Base-by-base conservation (phyloP, 1,284 basidiomycete species). In the Naganishia albida region DNA sequence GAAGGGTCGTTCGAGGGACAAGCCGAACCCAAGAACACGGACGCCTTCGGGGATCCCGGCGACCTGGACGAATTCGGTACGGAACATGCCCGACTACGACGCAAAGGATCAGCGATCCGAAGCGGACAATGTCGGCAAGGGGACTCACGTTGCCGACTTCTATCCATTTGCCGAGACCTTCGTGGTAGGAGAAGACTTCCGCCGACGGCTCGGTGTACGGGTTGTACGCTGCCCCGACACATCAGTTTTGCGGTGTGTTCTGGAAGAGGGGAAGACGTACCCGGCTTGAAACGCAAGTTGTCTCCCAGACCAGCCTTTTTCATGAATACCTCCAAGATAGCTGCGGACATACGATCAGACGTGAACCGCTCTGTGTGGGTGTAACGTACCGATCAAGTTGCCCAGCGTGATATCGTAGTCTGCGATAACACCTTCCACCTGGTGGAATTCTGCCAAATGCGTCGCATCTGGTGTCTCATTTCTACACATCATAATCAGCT, bases 381-480 rank as follows among this genome's bases (percentile, higher is more conserved):
- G 10, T 0, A 1, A 71, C 82, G 56, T 69, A 91, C 93, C 94
- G 71, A 99, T 97, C 67, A 99, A 82, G 78, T 99, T 93, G 18
- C 93, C 96, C n/a, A 99, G 82, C 1, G 95, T 99, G 68, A 99
- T 83, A 68, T 88, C 87, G 72, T 88, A 87, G 80, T 99, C 96
- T 16, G 96, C 96, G 16, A 99, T 93, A 52, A 99, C 95, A 66
- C 96, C 96, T 80, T 99, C 96, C 15, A 99, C 96, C 80, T 99
- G 96, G 78, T 99, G 95, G 84, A 99, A 99, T 81, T 99, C 96
- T 20, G 96, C 96, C 68, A 99, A 77, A 82, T 99, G 96, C n/a
- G 96, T 99, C 42, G 94, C 94, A 79, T 99, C 96, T 82, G 93
- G 93, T 0, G 96, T 93, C 80, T 99, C 96, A 74, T 99, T 99